Conservation (phyloP, 78 protist genomes). For the Isochrysis galbana region DNA sequence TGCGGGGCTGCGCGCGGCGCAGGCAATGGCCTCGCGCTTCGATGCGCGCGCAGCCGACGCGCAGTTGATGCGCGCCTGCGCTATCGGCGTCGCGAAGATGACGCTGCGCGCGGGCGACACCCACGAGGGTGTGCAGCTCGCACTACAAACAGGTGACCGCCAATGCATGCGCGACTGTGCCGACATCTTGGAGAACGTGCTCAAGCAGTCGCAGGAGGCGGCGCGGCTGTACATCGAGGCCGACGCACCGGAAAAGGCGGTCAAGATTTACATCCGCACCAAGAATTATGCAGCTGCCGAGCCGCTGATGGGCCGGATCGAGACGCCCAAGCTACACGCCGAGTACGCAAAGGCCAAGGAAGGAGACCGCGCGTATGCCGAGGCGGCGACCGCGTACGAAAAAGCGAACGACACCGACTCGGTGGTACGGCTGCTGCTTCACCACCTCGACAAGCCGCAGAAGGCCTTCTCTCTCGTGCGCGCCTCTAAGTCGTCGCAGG, state of each 20-base stretch:
- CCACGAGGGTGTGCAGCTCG: conserved; percentile 38
- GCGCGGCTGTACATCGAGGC: conserved; percentile 65
- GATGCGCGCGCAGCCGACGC: background rate
- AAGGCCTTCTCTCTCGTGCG: conserved; percentile 67
- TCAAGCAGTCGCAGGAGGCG: conserved; percentile 70
- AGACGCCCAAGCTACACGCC: conserved; percentile 50
- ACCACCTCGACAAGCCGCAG: conserved; percentile 34
- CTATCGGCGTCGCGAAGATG: conserved; percentile 55
- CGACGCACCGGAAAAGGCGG: conserved; percentile 61
- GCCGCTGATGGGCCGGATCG: conserved; percentile 45
- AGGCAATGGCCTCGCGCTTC: background rate
- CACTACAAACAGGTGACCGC: background rate
- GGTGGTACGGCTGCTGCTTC: conserved; percentile 66
- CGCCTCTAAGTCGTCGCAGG: conserved; percentile 43
- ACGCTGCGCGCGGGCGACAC: conserved; percentile 57
- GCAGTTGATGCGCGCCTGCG: background rate
- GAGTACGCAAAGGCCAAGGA: conserved; percentile 68
- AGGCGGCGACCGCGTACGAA: conserved; percentile 47
- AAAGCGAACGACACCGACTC: conserved; percentile 42
- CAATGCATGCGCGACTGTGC: conserved; percentile 64
- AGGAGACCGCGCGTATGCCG: conserved; percentile 9
- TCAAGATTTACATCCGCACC: conserved; percentile 54
- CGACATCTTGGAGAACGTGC: conserved; percentile 47
- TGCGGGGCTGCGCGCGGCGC: conserved; percentile 38
- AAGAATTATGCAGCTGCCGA: conserved; percentile 47